Conservation (phyloP, 768 basidiomycete genomes). For the Lactifluus echinatus region DNA sequence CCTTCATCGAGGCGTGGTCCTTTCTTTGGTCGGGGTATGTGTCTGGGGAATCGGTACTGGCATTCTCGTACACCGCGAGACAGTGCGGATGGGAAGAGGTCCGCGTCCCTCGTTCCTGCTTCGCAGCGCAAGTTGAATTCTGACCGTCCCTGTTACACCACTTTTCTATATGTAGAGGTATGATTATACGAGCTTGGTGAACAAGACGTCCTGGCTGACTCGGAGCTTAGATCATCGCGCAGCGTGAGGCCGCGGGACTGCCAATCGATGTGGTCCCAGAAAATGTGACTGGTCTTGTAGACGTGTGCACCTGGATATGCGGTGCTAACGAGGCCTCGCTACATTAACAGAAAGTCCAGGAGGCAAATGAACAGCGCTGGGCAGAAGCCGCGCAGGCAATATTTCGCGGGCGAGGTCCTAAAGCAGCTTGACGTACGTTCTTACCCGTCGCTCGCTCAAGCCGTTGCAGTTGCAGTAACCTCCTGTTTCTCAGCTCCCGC, state of each 20-base stretch:
- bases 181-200: too few species aligned
- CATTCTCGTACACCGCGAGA: slow-evolving; percentile 11
- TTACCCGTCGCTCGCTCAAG: too few species aligned
- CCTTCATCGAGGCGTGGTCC: slow-evolving; percentile 15
- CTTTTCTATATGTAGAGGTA: slow-evolving; percentile 5
- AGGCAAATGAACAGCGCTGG: slow-evolving; percentile 16
- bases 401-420: slow-evolving; percentile 2
- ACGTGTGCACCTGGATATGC: too few species aligned
- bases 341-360: slow-evolving; percentile 10
- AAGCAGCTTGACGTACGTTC: neutral
- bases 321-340: neutral
- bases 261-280: slow-evolving; percentile 10
- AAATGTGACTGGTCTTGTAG: slow-evolving; percentile 13
- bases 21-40: slow-evolving; percentile 11
- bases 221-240: slow-evolving; percentile 4
- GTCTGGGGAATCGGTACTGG: slow-evolving; percentile 12
- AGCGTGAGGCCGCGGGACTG: slow-evolving; percentile 13
- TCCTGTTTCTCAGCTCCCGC: neutral
- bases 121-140: neutral
- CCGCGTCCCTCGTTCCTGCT: neutral
- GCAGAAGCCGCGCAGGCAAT: slow-evolving; percentile 16
- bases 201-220: neutral
- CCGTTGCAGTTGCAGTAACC: neutral
- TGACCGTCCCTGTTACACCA: neutral
- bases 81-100: slow-evolving; percentile 16